These are phyloP conservation scores for Candida orba DNA, from an alignment of 805 yeast genomes.

Conservation along the genomic window DNA sequence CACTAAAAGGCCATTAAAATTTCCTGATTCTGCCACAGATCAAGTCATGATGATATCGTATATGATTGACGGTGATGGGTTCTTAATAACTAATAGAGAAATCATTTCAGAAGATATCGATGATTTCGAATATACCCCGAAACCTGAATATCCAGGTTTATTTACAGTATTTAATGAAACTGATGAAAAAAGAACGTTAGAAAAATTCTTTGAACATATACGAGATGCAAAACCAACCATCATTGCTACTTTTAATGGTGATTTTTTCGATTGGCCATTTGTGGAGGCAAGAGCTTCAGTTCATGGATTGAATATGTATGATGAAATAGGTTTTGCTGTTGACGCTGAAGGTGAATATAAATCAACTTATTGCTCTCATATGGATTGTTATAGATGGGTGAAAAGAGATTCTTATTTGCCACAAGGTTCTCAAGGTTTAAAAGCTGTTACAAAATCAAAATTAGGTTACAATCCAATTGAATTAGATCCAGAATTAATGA, in stretches of 20 bases:
- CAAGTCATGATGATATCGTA: constrained; percentile 98
- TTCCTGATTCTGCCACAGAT: constrained; percentile 87
- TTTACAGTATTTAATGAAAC: constrained; percentile 88
- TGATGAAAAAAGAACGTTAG: constrained; percentile 69
- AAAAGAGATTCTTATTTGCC: constrained; percentile 96
- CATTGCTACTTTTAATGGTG: constrained; percentile 98
- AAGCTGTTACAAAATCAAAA: constrained; percentile 94
- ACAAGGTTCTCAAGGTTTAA: constrained; percentile 97
- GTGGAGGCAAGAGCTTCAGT: constrained; percentile 81
- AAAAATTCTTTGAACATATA: constrained; percentile 82
- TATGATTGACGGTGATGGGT: constrained; percentile 98
- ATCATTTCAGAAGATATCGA: constrained; percentile 92
- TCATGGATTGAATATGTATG: constrained; percentile 82
- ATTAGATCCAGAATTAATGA: constrained; percentile 95
- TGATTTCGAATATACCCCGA: constrained; percentile 96
- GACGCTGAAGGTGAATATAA: constrained; percentile 90
- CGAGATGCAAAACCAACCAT: constrained; percentile 88
- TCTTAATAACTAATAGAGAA: constrained; percentile 85
- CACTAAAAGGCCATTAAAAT: constrained; percentile 90
- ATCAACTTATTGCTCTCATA: constrained; percentile 86
- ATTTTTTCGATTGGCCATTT: constrained; percentile 98
- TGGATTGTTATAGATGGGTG: constrained; percentile 98
- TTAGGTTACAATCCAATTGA: constrained; percentile 95
- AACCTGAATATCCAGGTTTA: constrained; percentile 87
- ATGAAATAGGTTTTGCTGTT: constrained; percentile 88